Evolutionary conservation across 495 filamentous ascomycete genomes (phyloP).

Genomic region (Chaetomium tenue): DNA sequence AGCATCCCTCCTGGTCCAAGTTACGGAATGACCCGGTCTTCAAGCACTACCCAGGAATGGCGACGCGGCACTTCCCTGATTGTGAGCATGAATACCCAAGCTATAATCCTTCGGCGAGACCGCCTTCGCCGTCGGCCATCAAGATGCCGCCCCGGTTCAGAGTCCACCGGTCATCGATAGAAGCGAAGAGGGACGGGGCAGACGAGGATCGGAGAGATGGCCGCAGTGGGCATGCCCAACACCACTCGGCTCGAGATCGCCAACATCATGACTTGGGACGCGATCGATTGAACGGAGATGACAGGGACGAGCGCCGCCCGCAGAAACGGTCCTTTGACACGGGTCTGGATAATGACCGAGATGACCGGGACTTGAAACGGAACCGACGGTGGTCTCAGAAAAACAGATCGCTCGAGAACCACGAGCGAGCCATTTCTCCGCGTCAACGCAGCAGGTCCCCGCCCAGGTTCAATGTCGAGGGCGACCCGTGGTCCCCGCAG

Average conservation of each 20-base stretch:
- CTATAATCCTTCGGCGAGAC: constrained; percentile 28
- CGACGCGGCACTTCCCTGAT: constrained; percentile 26
- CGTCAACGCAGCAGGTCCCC: constrained; percentile 19
- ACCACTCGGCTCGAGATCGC: constrained; percentile 3
- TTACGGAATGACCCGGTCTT: constrained; percentile 52
- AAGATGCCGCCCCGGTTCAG: constrained; percentile 31
- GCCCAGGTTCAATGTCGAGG: constrained; percentile 9
- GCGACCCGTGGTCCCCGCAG: constrained; percentile 34
- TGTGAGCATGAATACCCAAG: constrained; percentile 28
- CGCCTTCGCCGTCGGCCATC: constrained; percentile 27
- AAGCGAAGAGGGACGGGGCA: not conserved
- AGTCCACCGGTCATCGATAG: constrained; percentile 15
- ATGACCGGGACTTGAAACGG: constrained; percentile 26
- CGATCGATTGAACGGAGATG: constrained; percentile 12
- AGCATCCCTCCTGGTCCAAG: constrained; percentile 43
- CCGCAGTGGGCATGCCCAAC: constrained; percentile 2
- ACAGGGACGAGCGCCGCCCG: constrained; percentile 1
- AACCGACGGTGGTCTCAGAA: constrained; percentile 10
- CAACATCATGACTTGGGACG: constrained; percentile 1
- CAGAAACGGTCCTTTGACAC: constrained; percentile 29
- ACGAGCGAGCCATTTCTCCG: constrained; percentile 11
- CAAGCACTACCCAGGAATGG: constrained; percentile 34
- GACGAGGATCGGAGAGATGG: not conserved
- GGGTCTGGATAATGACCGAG: constrained; percentile 3
- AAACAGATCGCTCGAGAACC: constrained; percentile 4